Percentiles rank a stretch among this genome's conserved stretches.
Evolutionary conservation across 2,329 filamentous ascomycete genomes (phyloP).

Genomic region (Xylaria arbuscula): DNA sequence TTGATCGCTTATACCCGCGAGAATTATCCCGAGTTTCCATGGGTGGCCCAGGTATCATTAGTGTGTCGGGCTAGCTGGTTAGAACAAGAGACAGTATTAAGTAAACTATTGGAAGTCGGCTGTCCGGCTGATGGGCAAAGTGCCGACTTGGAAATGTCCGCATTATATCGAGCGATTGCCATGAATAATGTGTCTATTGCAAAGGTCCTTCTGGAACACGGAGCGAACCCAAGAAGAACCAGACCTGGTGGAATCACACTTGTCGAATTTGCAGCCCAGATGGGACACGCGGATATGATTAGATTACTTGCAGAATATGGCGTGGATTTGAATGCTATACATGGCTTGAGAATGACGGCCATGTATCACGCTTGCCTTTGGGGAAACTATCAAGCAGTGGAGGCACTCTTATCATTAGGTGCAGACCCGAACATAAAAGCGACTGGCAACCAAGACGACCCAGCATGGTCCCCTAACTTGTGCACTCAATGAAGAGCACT

Average conservation of each 20-base stretch:
- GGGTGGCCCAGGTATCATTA: background rate
- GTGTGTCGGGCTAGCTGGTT: background rate
- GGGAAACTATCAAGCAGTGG: background rate
- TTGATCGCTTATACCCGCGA: background rate
- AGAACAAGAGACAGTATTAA: background rate
- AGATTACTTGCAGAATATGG: background rate
- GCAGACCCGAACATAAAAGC: constrained; percentile 20
- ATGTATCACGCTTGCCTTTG: background rate
- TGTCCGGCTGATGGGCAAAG: background rate
- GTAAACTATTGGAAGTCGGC: background rate
- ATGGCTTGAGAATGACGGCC: background rate
- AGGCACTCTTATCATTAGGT: constrained; percentile 5
- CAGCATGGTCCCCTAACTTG: constrained; percentile 20
- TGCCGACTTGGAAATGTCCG: background rate
- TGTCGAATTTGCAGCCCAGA: background rate
- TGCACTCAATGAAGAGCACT: background rate
- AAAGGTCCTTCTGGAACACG: background rate
- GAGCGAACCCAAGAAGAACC: too few species aligned
- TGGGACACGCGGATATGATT: background rate
- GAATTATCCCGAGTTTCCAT: constrained; percentile 2
- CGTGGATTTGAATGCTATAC: background rate
- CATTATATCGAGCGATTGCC: too few species aligned
- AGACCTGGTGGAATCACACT: too few species aligned
- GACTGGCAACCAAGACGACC: constrained; percentile 5
- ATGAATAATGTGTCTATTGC: background rate